Evolutionary conservation across 495 filamentous ascomycete genomes (phyloP).

Genomic region (Corynascus novoguineensis): DNA sequence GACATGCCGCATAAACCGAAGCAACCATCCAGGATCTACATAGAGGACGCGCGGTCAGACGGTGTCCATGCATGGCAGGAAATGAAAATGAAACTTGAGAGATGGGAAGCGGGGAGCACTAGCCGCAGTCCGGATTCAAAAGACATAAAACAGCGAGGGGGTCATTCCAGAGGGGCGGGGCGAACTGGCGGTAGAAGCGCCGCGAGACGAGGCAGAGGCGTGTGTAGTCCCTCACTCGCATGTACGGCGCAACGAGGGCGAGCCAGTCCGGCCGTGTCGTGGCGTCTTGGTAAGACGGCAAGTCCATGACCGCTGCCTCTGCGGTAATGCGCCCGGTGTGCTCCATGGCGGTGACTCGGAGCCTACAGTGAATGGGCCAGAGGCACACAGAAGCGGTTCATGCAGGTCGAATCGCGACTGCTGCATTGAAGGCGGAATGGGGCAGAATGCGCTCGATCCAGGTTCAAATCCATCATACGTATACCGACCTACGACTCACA

Average conservation of each 20-base stretch:
- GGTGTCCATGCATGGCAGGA: neutral
- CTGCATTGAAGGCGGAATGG: neutral
- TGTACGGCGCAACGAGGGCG: slow-evolving; percentile 34
- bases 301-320: slow-evolving; percentile 21
- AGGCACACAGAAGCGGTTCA: neutral
- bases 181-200: slow-evolving; percentile 41
- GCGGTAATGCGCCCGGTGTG: neutral
- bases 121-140: slow-evolving; percentile 35
- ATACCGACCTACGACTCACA: neutral
- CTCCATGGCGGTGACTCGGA: neutral
- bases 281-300: slow-evolving; percentile 42
- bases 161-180: slow-evolving; percentile 44
- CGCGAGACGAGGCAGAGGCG: slow-evolving; percentile 39
- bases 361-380: neutral
- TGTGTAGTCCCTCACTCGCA: slow-evolving; percentile 31
- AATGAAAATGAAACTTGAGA: no score
- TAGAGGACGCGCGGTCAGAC: slow-evolving; percentile 4
- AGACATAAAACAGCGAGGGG: slow-evolving; percentile 30
- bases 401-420: neutral
- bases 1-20: slow-evolving; percentile 31
- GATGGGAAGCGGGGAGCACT: slow-evolving; percentile 7
- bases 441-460: neutral
- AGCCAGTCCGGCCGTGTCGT: slow-evolving; percentile 41
- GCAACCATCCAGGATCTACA: slow-evolving; percentile 38
- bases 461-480: neutral